phyloP scores from a whole-genome alignment of 306 rosid species.

The Pterocarpus macrocarpus region DNA sequence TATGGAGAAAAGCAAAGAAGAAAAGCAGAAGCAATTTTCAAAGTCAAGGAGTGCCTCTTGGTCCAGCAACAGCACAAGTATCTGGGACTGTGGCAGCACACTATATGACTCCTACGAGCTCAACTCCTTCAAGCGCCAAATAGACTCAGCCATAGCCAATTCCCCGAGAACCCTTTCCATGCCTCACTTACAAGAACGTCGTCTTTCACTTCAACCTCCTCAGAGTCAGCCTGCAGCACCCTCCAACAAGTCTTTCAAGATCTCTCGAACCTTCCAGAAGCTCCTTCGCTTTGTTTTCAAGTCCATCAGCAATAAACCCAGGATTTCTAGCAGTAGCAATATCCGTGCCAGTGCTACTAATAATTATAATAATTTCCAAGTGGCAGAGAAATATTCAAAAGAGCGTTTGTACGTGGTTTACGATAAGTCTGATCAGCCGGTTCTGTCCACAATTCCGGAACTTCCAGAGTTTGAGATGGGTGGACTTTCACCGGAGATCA shows the following conservation, averaged over 20 bases:
- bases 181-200: conserved; percentile 66
- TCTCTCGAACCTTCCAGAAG: conserved; percentile 72
- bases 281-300: conserved; percentile 78
- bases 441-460: conserved; percentile 81
- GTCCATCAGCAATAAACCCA: conserved; percentile 20
- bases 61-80: not conserved
- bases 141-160: conserved; percentile 69
- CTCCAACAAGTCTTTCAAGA: conserved; percentile 57
- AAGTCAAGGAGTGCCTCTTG: conserved; percentile 8
- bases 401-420: conserved; percentile 67
- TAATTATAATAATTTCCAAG: conserved; percentile 6
- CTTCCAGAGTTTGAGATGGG: conserved; percentile 68
- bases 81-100: conserved; percentile 94
- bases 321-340: not conserved
- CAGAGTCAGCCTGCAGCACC: not conserved
- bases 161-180: conserved; percentile 77
- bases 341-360: not conserved
- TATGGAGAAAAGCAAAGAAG: conserved; percentile 41
- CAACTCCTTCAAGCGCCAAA: conserved; percentile 75
- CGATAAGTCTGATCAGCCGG: conserved; percentile 59
- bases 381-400: conserved; percentile 48
- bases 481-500: conserved; percentile 77
- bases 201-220: conserved; percentile 29
- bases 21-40: conserved; percentile 9
- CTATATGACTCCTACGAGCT: conserved; percentile 93